Evolutionary conservation across 768 basidiomycete genomes (phyloP), one percentile per base, ranked within the genome.

Genomic region (Lepiota subincarnata): DNA sequence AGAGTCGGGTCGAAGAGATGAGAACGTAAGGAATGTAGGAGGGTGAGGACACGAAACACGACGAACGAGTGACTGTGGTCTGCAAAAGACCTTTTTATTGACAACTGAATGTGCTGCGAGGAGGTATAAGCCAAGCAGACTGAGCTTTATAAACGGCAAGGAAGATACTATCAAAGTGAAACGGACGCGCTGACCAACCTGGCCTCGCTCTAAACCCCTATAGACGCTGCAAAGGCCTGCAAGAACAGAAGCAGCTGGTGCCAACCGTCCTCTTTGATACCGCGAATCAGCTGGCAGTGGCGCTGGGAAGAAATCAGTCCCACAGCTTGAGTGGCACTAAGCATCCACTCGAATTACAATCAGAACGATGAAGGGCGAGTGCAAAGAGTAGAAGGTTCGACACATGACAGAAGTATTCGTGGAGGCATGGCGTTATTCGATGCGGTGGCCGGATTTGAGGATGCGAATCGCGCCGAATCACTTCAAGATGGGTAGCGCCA

Each of bases 111-210:
- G 36, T n/a, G 24, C 13, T n/a, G 12, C n/a, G 4, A 13, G 24
- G 36, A 6, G 22, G 10, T 24, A 22, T 13, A 28, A 22, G 10
- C 43, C 11, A 6, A 28, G 43, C n/a, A 26, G 43, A 22, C 16
- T 26, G 26, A 41, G 24, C n/a, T 50, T 50, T 39, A 50, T 31
- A 40, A 40, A 50, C 24, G 48, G 48, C 8, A 50, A 41, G 35
- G 38, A 50, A 41, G 48, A 31, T 13, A 4, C 48, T n/a, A 50
- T 38, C 22, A 45, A 31, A 28, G 35, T 19, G 34, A 38, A 53
- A 39, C 24, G 52, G 37, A 39, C 37, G 36, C 16, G 11, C 52
- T 44, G 50, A 38, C 42, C 43, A 14, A 43, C 42, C 18, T 44
- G 20, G 19, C 37, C 28, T n/a, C 18, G 24, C 43, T 37, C 38